These are phyloP conservation scores for Chondrus crispus DNA, from an alignment of 23 red algal genomes.

Conservation along the genomic window DNA sequence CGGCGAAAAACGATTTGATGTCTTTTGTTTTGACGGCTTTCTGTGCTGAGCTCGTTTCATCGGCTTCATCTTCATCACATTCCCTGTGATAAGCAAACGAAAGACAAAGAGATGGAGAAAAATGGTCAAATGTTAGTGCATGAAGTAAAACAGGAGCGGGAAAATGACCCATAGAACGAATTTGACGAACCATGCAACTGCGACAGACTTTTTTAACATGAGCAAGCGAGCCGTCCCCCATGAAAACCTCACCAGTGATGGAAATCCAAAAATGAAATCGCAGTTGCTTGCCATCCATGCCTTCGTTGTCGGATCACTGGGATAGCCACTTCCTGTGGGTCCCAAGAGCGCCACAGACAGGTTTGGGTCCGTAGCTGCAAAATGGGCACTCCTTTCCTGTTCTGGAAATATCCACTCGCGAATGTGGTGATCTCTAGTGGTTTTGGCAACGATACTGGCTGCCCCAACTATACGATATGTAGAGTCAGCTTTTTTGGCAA, in stretches of 20 bases:
- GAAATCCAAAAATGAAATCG: conserved; percentile 82
- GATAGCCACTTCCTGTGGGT: conserved; percentile 76
- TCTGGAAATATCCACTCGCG: conserved; percentile 76
- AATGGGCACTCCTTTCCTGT: background rate
- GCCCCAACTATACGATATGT: conserved; percentile 78
- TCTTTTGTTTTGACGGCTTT: conserved; percentile 45
- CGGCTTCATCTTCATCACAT: conserved; percentile 33
- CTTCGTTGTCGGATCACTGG: conserved; percentile 76
- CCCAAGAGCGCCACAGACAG: background rate
- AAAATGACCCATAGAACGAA: too few species aligned
- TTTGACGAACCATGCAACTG: conserved; percentile 53
- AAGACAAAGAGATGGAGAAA: background rate
- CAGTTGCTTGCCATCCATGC: conserved; percentile 62
- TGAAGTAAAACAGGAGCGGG: background rate
- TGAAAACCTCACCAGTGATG: conserved; percentile 75
- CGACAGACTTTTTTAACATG: conserved; percentile 31
- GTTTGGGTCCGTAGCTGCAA: background rate
- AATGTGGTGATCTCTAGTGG: conserved; percentile 59
- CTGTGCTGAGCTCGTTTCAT: background rate
- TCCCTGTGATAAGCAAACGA: background rate
- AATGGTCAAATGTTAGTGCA: background rate
- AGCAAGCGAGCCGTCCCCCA: conserved; percentile 62
- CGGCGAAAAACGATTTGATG: conserved; percentile 57
- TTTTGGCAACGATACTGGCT: conserved; percentile 87
- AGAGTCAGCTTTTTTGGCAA: conserved; percentile 75